Evolutionary conservation across 2,329 filamentous ascomycete genomes (phyloP).

Genomic region (Monosporascus sp.): DNA sequence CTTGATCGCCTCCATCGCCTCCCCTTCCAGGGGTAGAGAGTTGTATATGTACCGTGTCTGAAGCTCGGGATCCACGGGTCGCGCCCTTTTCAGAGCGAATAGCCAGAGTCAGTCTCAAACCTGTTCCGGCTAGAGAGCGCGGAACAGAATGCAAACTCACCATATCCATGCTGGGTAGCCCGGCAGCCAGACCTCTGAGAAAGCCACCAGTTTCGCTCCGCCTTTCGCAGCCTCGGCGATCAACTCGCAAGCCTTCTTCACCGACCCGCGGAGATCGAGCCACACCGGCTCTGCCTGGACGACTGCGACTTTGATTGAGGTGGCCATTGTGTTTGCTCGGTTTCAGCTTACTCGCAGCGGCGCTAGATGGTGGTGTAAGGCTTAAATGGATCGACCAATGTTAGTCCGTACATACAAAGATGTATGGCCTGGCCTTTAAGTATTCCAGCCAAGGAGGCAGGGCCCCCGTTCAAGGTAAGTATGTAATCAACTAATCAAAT

Average conservation of each 20-base stretch:
- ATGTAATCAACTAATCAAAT: too few species aligned
- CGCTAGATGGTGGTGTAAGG: too few species aligned
- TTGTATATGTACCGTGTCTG: conserved; percentile 28
- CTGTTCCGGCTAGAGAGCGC: background rate
- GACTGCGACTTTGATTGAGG: conserved; percentile 33
- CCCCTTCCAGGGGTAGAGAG: conserved; percentile 22
- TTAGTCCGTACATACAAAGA: too few species aligned
- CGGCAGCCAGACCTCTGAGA: conserved; percentile 39
- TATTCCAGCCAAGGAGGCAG: too few species aligned
- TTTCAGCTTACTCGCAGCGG: too few species aligned
- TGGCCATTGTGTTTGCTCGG: too few species aligned
- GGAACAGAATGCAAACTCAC: conserved; percentile 9
- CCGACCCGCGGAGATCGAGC: conserved; percentile 42
- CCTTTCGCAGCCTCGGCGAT: conserved; percentile 43
- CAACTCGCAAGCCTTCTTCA: conserved; percentile 43
- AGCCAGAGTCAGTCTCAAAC: background rate
- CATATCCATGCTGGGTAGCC: conserved; percentile 41
- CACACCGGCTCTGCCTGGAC: conserved; percentile 49
- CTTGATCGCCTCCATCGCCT: conserved; percentile 33
- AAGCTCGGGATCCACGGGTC: conserved; percentile 25
- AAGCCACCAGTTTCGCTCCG: conserved; percentile 43
- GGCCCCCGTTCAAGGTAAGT: too few species aligned
- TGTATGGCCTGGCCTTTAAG: too few species aligned
- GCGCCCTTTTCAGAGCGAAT: conserved; percentile 14
- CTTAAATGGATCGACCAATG: too few species aligned